Conservation (phyloP, 306 rosid species). For the Geum urbanum region DNA sequence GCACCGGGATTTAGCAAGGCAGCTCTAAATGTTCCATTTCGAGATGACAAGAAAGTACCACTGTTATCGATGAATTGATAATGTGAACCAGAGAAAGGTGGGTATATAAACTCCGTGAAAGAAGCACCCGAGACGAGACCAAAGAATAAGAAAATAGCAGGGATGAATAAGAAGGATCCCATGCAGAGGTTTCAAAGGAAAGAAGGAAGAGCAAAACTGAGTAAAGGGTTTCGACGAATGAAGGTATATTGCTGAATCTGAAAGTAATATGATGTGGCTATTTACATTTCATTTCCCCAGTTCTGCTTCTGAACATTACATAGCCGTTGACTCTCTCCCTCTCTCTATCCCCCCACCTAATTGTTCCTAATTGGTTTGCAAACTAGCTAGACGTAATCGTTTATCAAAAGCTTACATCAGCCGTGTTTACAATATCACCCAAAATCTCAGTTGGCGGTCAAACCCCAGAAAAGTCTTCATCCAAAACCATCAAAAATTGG, state of each 20-base stretch:
- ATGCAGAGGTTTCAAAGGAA: slow-evolving; percentile 40
- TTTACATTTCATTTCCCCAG: slow-evolving; percentile 31
- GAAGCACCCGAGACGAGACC: slow-evolving; percentile 35
- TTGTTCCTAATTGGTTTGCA: slow-evolving; percentile 37
- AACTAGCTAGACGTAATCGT: slow-evolving; percentile 23
- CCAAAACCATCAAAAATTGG: slow-evolving; percentile 25
- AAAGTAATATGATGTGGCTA: slow-evolving; percentile 28
- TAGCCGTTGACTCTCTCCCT: slow-evolving; percentile 45
- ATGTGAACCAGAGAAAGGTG: slow-evolving; percentile 59
- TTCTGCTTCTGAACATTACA: slow-evolving; percentile 20
- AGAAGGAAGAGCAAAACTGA: slow-evolving; percentile 20
- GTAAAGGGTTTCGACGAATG: slow-evolving; percentile 22
- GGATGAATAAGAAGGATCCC: slow-evolving; percentile 41
- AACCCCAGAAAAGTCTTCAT: slow-evolving; percentile 9
- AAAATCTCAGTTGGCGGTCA: slow-evolving; percentile 22
- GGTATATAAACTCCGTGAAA: slow-evolving; percentile 41
- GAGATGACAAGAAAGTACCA: slow-evolving; percentile 68
- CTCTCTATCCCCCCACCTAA: slow-evolving; percentile 29
- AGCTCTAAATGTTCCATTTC: slow-evolving; percentile 55
- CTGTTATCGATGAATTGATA: slow-evolving; percentile 33
- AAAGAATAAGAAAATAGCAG: slow-evolving; percentile 29
- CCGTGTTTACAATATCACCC: slow-evolving; percentile 20
- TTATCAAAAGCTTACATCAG: slow-evolving; percentile 32
- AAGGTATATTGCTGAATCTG: slow-evolving; percentile 15
- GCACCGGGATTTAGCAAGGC: slow-evolving; percentile 49